These are phyloP conservation scores for Besnoitia besnoiti DNA, from an alignment of 169 alveolate species.

Conservation along the genomic window DNA sequence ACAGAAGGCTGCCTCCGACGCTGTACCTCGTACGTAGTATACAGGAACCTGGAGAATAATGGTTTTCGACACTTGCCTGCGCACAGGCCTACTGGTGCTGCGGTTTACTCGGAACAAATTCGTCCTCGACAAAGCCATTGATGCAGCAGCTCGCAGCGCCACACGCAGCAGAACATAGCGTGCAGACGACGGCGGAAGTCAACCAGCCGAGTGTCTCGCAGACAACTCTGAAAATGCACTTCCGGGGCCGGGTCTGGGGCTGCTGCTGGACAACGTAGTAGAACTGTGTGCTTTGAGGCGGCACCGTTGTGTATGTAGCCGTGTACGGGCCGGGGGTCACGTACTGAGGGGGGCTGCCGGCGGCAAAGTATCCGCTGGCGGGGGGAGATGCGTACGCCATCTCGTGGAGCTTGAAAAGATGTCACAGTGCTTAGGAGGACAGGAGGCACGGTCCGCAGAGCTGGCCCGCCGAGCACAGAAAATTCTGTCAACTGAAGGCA, in stretches of 20 bases:
- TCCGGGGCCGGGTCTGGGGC: neutral
- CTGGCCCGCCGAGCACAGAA: too few relatives aligned
- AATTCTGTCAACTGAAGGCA: neutral
- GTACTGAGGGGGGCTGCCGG: neutral
- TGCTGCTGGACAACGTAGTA: slow-evolving; percentile 1
- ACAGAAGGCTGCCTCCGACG: too few relatives aligned
- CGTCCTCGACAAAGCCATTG: slow-evolving; percentile 4
- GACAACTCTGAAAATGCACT: neutral
- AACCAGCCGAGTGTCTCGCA: slow-evolving; percentile 31
- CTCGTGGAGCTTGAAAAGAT: too few relatives aligned
- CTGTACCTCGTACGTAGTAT: too few relatives aligned
- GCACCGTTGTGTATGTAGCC: neutral
- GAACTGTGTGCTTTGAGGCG: neutral
- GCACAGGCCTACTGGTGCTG: neutral
- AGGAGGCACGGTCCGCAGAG: too few relatives aligned
- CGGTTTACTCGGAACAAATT: slow-evolving; percentile 17
- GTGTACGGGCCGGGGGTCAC: neutral
- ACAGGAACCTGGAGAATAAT: too few relatives aligned
- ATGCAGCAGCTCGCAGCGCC: slow-evolving; percentile 47
- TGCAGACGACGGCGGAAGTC: slow-evolving; percentile 33
- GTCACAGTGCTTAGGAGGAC: too few relatives aligned
- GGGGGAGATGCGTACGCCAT: neutral
- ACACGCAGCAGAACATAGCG: slow-evolving; percentile 32
- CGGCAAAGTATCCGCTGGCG: neutral
- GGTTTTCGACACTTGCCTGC: too few relatives aligned